Evolutionary conservation across 1,139 yeast species (phyloP), one percentile per base, ranked within the genome.

Genomic region (Zygoascus sp.): DNA sequence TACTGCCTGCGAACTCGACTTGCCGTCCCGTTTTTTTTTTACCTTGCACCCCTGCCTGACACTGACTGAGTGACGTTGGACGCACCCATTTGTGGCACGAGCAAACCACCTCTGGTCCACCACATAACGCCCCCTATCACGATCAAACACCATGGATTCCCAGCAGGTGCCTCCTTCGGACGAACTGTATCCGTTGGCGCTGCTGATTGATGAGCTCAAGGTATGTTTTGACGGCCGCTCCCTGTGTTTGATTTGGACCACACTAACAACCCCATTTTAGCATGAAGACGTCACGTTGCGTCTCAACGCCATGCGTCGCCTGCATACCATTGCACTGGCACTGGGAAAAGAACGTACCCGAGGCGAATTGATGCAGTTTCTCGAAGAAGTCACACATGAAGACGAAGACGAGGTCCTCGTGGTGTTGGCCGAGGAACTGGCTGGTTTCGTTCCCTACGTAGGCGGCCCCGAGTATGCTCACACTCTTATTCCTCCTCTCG

Each of bases 331-430:
- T 62, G 96, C 97, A 41, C 73, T 89, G 52, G 98, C 98, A 1
- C 73, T 94, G 53, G 98, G 98, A 8, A 94, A 95, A 7, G 96
- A 88, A 64, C 78, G 98, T 62, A 87, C 97, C 15, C 76, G 96
- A 51, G 76, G 77, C 44, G 98, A 94, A 66, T 75, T 94, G 62
- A 74, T 94, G 51, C 97, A 97, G 32, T 92, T 92, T 64, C 75
- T 94, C 54, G 83, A 79, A 53, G 80, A 85, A 58, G 97, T 89
- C 39, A 90, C 97, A 9, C 96, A 92, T 58, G 99, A 92, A 60
- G 99, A 94, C 64, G 98, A 94, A 67, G 99, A 94, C 66, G 99
- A 94, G 67, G 96, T 94, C 7, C 83, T 92, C 66, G 88, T 97
- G 1, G 94, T 89, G 16, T 76, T 94, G 56, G 97, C 97, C 2